Base-by-base conservation (phyloP, 148 eudicot genomes). In the Pouteria glomerata region DNA sequence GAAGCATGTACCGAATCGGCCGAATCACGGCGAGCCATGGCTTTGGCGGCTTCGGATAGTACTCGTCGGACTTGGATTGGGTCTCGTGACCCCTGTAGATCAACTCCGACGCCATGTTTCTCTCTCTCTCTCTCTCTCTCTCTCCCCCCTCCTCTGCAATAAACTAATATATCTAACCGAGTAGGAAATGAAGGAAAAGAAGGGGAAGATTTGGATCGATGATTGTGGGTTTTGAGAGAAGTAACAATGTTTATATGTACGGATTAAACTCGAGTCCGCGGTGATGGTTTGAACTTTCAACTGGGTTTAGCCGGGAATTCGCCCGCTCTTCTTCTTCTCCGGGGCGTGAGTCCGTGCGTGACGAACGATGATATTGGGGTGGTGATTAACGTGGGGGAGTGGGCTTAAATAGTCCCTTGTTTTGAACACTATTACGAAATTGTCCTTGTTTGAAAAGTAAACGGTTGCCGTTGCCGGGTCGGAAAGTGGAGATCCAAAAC, bases 1-100 rank as follows among this genome's bases (percentile, higher is more conserved):
- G 85, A 41, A 94, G 82, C 61, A 94, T 56, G 85, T 94, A 94
- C 24, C 82, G 87, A 33, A 94, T 61, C 45, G 91, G 91, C 1
- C 86, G 89, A 23, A 76, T 78, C 16, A 85, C 79, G 75, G 75
- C 37, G 56, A 68, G 61, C 89, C 89, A 94, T 8, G 88, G 96
- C 51, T 94, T 94, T 14, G 39, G 67, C 0, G 91, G 92, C 59
- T 94, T 94, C 6, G 98, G 97, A 6, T 86, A 82, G 81, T 94
- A 85, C 8, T 69, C 14, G 62, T 84, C 90, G 12, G 76, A 3
- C 6, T 33, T 62, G 14, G 66, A 62, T 2, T 73, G 88, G 61
- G 85, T 24, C 33, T 90, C 96, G 68, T 88, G 92, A 5, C 88
- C 96, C 62, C 91, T 76, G 88, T 74, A 90, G 26, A 80, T 90